Evolutionary conservation across 1,284 basidiomycete species (phyloP).

Genomic region (Athelia sp.): DNA sequence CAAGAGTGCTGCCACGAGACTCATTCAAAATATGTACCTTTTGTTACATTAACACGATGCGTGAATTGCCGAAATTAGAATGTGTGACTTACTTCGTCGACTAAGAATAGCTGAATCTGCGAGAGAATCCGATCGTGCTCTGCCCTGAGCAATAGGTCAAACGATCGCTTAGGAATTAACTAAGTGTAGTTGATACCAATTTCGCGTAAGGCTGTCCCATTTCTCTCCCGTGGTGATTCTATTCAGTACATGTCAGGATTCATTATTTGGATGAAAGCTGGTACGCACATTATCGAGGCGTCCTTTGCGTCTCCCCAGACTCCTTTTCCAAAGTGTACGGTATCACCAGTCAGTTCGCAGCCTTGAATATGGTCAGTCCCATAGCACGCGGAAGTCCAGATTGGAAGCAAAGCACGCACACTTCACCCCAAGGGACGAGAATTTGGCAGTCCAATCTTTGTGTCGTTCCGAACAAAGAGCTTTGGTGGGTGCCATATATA

Average conservation of each 20-base stretch:
- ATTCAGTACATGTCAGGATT: slow-evolving; percentile 2
- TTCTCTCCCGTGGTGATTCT: slow-evolving; percentile 91
- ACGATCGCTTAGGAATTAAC: not conserved
- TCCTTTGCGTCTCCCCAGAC: slow-evolving; percentile 70
- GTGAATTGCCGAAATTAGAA: not conserved
- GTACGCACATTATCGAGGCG: slow-evolving; percentile 69
- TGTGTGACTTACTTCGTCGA: slow-evolving; percentile 72
- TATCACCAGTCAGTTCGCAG: slow-evolving; percentile 91
- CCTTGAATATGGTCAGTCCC: slow-evolving; percentile 36
- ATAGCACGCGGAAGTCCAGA: not conserved
- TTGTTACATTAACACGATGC: not conserved
- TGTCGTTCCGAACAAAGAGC: slow-evolving; percentile 85
- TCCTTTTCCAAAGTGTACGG: slow-evolving; percentile 53
- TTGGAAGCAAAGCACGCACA: slow-evolving; percentile 41
- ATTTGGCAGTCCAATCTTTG: slow-evolving; percentile 82
- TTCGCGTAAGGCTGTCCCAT: slow-evolving; percentile 88
- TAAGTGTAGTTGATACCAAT: slow-evolving; percentile 55
- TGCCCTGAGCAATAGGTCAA: slow-evolving; percentile 39
- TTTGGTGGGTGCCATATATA: slow-evolving; percentile 97
- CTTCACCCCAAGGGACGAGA: slow-evolving; percentile 67
- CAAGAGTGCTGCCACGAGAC: slow-evolving; percentile 83
- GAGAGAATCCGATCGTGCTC: slow-evolving; percentile 64
- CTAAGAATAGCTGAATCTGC: slow-evolving; percentile 72
- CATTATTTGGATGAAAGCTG: slow-evolving; percentile 3
- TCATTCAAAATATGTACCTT: slow-evolving; percentile 94